Evolutionary conservation across 305 asterid species (phyloP).

Genomic region (Ilex paraguariensis): DNA sequence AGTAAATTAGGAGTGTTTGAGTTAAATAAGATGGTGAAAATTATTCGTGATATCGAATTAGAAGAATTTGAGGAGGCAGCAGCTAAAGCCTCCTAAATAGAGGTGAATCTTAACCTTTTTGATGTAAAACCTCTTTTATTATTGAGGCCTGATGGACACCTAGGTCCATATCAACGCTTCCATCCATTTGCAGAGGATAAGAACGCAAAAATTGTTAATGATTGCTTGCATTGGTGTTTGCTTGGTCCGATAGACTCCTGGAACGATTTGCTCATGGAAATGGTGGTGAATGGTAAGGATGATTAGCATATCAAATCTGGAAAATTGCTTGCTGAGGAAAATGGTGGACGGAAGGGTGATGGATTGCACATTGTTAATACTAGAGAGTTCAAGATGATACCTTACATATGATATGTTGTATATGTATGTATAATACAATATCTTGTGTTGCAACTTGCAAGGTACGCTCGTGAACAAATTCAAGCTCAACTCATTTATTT

Average conservation of each 20-base stretch:
- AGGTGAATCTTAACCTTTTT: constrained; percentile 51
- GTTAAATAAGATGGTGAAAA: constrained; percentile 30
- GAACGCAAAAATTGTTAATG: constrained; percentile 42
- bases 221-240: constrained; percentile 90
- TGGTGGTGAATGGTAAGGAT: constrained; percentile 38
- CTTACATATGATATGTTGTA: too few species aligned
- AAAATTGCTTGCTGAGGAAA: too few species aligned
- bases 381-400: too few species aligned
- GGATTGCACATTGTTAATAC: too few species aligned
- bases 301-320: not conserved
- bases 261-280: constrained; percentile 78
- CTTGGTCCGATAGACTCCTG: constrained; percentile 88
- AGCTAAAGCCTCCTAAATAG: constrained; percentile 34
- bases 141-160: constrained; percentile 85
- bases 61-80: constrained; percentile 47
- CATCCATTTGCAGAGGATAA: constrained; percentile 38
- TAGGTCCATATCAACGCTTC: constrained; percentile 57
- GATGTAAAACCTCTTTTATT: constrained; percentile 59
- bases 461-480: too few species aligned
- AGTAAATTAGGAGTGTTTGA: constrained; percentile 48
- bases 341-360: too few species aligned
- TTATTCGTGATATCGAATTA: constrained; percentile 36
- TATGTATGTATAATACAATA: too few species aligned
- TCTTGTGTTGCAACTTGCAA: too few species aligned
- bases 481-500: too few species aligned